A percentile compares a stretch with the other conserved stretches of the same genome.
These are phyloP conservation scores for Schwanniomyces yamadae DNA, from an alignment of 805 yeast species.

Conservation along the genomic window DNA sequence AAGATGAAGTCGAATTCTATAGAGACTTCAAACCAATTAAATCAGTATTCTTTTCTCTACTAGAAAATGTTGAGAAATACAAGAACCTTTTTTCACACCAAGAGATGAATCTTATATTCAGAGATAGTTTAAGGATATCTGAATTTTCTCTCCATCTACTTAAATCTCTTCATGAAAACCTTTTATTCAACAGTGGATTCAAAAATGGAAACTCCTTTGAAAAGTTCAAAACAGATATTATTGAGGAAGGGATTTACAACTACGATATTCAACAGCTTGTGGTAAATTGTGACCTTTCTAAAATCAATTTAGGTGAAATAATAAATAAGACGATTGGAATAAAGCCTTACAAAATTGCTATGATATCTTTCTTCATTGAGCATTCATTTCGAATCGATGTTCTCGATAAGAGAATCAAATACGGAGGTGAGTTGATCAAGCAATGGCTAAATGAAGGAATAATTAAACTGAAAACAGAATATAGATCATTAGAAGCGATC, in stretches of 20 bases:
- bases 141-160: slow-evolving; percentile 22
- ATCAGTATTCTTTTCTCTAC: slow-evolving; percentile 29
- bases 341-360: slow-evolving; percentile 2
- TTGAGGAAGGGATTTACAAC: neutral
- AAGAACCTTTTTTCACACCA: slow-evolving; percentile 27
- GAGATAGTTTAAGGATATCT: slow-evolving; percentile 40
- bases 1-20: slow-evolving; percentile 33
- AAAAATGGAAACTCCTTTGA: slow-evolving; percentile 1
- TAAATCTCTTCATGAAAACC: slow-evolving; percentile 7
- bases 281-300: slow-evolving; percentile 6
- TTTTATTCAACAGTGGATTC: slow-evolving; percentile 6
- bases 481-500: slow-evolving; percentile 24
- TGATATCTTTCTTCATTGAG: slow-evolving; percentile 7
- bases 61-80: slow-evolving; percentile 25
- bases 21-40: slow-evolving; percentile 25
- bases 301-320: slow-evolving; percentile 10
- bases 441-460: slow-evolving; percentile 35
- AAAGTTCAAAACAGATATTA: slow-evolving; percentile 3
- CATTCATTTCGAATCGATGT: slow-evolving; percentile 8
- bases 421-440: slow-evolving; percentile 19
- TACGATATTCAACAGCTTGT: slow-evolving; percentile 7
- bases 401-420: slow-evolving; percentile 18
- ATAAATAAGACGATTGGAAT: slow-evolving; percentile 8
- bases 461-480: too few relatives aligned
- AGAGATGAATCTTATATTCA: slow-evolving; percentile 42